A percentile compares a stretch with the other conserved stretches of the same genome.
Conservation (phyloP, 441 rosid genomes). For the Gossypium gossypioides region DNA sequence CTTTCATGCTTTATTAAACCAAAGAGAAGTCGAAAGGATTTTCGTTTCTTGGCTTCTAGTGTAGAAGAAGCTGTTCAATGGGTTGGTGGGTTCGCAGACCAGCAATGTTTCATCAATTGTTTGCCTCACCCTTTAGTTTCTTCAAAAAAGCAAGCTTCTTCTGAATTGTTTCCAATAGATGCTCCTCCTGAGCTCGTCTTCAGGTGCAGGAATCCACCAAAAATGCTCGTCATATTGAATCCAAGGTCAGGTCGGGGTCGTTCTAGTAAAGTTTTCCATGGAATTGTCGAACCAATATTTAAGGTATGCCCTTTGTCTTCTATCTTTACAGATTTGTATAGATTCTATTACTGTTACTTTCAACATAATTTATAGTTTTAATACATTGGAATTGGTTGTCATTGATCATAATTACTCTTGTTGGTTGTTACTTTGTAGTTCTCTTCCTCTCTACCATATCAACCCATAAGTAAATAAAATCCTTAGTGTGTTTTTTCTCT, state of each 20-base stretch:
- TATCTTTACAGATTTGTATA: background rate
- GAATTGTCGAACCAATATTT: conserved; percentile 83
- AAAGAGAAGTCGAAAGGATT: conserved; percentile 70
- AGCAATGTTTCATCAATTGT: conserved; percentile 81
- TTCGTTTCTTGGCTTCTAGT: conserved; percentile 65
- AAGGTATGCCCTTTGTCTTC: conserved; percentile 41
- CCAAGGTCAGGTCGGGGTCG: conserved; percentile 98
- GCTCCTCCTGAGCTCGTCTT: conserved; percentile 88
- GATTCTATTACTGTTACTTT: background rate
- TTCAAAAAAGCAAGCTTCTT: conserved; percentile 87
- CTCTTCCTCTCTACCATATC: background rate
- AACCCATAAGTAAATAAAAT: background rate
- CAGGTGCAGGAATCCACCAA: conserved; percentile 84
- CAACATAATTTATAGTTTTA: background rate
- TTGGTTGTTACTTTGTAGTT: background rate
- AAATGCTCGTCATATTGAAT: conserved; percentile 87
- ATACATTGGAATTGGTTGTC: background rate
- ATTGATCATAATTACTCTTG: background rate
- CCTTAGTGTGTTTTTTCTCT: background rate
- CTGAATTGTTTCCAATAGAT: conserved; percentile 68
- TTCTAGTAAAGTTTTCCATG: conserved; percentile 84
- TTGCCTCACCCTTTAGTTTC: conserved; percentile 88
- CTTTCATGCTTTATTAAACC: conserved; percentile 72
- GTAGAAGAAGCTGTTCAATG: conserved; percentile 86
- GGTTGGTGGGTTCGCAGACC: conserved; percentile 98